phyloP scores from a whole-genome alignment of 2,329 filamentous ascomycete genomes.

The Pseudogymnoascus sp. region DNA sequence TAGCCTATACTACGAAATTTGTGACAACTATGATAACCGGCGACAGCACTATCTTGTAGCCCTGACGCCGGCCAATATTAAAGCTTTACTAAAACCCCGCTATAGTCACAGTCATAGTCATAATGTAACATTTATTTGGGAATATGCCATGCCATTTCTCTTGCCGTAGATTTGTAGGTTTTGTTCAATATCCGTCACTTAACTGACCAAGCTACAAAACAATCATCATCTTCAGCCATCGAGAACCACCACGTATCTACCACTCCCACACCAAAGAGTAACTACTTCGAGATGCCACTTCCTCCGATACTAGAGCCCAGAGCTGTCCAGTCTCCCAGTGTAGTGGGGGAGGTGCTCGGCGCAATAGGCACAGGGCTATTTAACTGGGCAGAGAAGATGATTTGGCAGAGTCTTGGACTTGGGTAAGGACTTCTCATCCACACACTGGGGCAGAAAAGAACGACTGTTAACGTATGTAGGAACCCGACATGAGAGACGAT shows the following conservation, averaged over 20 bases:
- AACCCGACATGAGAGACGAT: background rate
- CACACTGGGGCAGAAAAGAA: background rate
- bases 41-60: background rate
- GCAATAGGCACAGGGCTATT: background rate
- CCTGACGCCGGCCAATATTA: background rate
- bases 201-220: background rate
- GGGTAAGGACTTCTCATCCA: background rate
- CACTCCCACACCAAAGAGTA: background rate
- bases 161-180: background rate
- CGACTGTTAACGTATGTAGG: background rate
- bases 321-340: background rate
- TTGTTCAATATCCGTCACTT: background rate
- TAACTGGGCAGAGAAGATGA: background rate
- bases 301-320: background rate
- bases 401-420: background rate
- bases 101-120: background rate
- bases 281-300: background rate
- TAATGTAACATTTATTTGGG: background rate
- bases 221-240: background rate
- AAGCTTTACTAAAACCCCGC: background rate
- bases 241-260: background rate
- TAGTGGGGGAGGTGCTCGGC: background rate
- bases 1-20: background rate
- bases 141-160: background rate
- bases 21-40: background rate